Conservation (phyloP, 2,329 filamentous ascomycete genomes). For the Metarhizium robertsii region DNA sequence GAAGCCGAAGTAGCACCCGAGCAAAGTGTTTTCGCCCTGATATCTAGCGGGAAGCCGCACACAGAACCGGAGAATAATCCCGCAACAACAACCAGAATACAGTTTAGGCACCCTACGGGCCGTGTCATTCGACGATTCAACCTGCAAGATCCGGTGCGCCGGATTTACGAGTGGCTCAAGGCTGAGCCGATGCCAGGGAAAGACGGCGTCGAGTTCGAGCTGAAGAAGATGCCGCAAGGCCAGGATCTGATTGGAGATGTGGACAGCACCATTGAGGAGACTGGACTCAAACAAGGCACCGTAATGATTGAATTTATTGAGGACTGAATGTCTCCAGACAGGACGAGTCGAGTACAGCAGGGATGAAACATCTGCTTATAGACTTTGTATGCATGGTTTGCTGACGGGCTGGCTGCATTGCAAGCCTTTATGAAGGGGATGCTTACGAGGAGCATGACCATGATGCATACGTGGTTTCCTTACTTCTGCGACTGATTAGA, state of each 20-base stretch:
- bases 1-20: conserved; percentile 28
- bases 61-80: conserved; percentile 66
- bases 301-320: conserved; percentile 91
- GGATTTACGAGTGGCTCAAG: conserved; percentile 96
- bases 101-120: conserved; percentile 79
- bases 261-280: conserved; percentile 66
- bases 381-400: neutral
- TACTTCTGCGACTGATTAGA: neutral
- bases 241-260: conserved; percentile 73
- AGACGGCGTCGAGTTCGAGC: conserved; percentile 69
- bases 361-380: neutral
- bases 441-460: neutral
- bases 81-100: conserved; percentile 72
- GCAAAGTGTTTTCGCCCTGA: conserved; percentile 53
- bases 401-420: neutral
- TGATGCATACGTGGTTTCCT: neutral
- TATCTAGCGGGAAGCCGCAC: conserved; percentile 65
- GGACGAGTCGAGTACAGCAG: neutral
- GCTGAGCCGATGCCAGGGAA: conserved; percentile 75
- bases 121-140: conserved; percentile 82
- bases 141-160: conserved; percentile 64
- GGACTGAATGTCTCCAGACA: conserved; percentile 22
- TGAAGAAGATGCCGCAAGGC: conserved; percentile 69
- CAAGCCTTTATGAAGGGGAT: neutral
- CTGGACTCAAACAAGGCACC: conserved; percentile 82